Base-by-base conservation (phyloP, 75 land plant species). In the Adiantum capillusveneris region DNA sequence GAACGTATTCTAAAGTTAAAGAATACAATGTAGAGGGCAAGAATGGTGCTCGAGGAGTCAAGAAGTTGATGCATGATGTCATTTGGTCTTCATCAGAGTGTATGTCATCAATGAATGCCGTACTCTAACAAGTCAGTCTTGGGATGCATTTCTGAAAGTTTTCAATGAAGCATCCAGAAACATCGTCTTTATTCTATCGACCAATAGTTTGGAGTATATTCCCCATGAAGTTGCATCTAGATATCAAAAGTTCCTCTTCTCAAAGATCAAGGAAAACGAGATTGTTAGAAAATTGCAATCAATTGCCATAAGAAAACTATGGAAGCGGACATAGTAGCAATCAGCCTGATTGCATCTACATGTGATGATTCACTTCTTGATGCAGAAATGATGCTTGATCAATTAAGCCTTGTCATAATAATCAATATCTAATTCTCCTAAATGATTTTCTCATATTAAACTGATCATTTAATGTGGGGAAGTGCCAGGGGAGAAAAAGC, bases 311-410 rank as follows among this genome's bases (percentile, higher is more conserved):
- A 78, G 49, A 95, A 93, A 69, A 69, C 59, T 36, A 26, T 93
- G 24, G 83, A 85, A 54, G 79, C 85, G 44, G 98, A 85, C 37
- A 71, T 62, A 41, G 95, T 79, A 63, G 95, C 93, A n/a, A 53
- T 93, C 19, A 72, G 81, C 63, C 82, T 93, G 19, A 85, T 93
- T 31, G 82, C 90, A 48, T 77, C 95, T 53, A 46, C 79, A 44
- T n/a, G n/a, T n/a, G n/a, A n/a, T n/a, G n/a, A n/a, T n/a, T n/a
- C n/a, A n/a, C n/a, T n/a, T n/a, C n/a, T 90, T 36, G 98, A 93
- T 78, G 98, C 98, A 36, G 96, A 93, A 52, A 89, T 80, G 76
- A 85, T 83, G 39, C 85, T 93, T 17, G 98, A 93, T 64, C 98
- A 93, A 53, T 67, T 93, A n/a, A n/a, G n/a, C n/a, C n/a, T n/a